These are phyloP conservation scores for Fragaria vesca DNA, from an alignment of 306 rosid species.

Conservation along the genomic window DNA sequence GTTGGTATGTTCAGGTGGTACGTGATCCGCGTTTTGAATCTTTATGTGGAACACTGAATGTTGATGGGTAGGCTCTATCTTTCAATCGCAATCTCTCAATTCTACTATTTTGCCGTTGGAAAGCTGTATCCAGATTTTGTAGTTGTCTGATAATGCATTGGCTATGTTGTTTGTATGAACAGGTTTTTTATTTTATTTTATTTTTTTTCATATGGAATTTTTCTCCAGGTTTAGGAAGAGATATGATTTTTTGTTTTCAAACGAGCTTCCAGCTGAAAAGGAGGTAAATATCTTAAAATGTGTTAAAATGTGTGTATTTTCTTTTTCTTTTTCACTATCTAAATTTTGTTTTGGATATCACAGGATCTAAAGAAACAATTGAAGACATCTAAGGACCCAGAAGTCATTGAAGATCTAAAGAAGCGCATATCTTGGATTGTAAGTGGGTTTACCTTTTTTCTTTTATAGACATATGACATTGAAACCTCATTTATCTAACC, in stretches of 20 bases:
- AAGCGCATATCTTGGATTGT: constrained; percentile 64
- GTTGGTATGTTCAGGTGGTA: constrained; percentile 42
- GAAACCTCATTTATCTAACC: not conserved
- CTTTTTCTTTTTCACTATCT: not conserved
- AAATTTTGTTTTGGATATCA: constrained; percentile 19
- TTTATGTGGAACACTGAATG: constrained; percentile 20
- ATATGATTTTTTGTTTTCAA: constrained; percentile 55
- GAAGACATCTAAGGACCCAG: constrained; percentile 47
- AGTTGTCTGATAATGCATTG: not conserved
- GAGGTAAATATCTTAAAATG: constrained; percentile 41
- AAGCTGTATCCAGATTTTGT: not conserved
- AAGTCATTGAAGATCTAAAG: constrained; percentile 47
- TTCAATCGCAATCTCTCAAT: not conserved
- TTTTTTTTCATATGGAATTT: not conserved
- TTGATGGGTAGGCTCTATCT: constrained; percentile 2
- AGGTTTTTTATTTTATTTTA: not conserved
- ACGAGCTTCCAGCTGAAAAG: constrained; percentile 38
- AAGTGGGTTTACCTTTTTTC: constrained; percentile 29
- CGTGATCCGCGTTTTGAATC: constrained; percentile 89
- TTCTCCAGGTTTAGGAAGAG: constrained; percentile 69
- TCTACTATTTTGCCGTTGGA: not conserved
- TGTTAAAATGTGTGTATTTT: constrained; percentile 23
- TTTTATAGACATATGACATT: not conserved
- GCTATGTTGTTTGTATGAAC: not conserved
- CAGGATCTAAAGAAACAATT: constrained; percentile 62